Conservation (phyloP, 345 rosid genomes). For the Syzygium jambos region DNA sequence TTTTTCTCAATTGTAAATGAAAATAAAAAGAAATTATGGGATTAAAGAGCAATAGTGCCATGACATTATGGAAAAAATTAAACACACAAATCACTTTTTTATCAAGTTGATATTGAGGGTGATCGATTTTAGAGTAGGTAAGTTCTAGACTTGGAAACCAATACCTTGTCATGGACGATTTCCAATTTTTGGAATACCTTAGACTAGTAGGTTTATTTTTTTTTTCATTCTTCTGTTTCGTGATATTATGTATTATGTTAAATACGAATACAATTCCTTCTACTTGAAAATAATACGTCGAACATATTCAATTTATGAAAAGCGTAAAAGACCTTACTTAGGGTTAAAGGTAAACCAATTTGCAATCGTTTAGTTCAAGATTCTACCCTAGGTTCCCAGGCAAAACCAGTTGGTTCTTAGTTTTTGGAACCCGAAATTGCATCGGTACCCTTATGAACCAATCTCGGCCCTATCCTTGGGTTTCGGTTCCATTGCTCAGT, state of each 20-base stretch:
- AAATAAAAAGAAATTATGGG: background rate
- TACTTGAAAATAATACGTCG: background rate
- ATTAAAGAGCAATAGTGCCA: background rate
- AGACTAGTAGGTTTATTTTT: too few relatives aligned
- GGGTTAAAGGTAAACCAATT: background rate
- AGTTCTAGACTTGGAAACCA: background rate
- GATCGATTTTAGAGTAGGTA: background rate
- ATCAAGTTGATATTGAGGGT: background rate
- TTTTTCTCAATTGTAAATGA: background rate
- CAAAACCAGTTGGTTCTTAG: too few relatives aligned
- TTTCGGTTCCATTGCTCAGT: fast-evolving
- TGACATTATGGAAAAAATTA: background rate
- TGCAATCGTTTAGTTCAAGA: fast-evolving
- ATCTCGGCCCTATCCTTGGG: fast-evolving
- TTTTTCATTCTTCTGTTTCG: background rate
- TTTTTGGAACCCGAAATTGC: fast-evolving
- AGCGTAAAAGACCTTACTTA: background rate
- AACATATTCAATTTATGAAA: background rate
- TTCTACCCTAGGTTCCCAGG: background rate
- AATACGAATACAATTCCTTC: background rate
- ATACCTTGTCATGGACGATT: background rate
- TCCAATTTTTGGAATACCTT: background rate
- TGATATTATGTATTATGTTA: background rate
- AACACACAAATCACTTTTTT: background rate
- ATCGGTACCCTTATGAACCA: background rate